Base-by-base conservation (phyloP, 2,329 filamentous ascomycete species). In the Myriosclerotinia curreyana region DNA sequence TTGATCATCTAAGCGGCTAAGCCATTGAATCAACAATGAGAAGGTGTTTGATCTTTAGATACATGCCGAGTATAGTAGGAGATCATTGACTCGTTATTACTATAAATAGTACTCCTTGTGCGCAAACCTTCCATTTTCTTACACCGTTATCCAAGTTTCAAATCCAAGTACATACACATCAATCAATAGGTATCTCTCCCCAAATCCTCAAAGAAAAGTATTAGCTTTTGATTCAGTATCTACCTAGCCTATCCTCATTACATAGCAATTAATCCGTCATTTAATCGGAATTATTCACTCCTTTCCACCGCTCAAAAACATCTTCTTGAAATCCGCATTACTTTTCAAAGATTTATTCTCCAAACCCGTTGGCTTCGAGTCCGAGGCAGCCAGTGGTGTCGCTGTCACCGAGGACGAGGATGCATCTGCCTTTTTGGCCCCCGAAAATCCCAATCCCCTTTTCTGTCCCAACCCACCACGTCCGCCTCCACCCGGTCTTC, bases 291-390 rank as follows among this genome's bases (percentile, higher is more conserved):
- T 34, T 6, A 15, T 58, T 64, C n/a, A 64, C 65, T 70, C 42
- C 46, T 59, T 69, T 36, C 64, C 67, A n/a, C 66, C 72, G 69
- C 65, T 69, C n/a, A 71, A 58, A 67, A 74, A 74, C 71, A 75
- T 71, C 36, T 82, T 80, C 73, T 82, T 84, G 69, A 85, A 85
- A 70, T 85, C 83, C 2, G 81, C 81, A 73, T 85, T 85, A 70
- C 78, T 84, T 76, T 82, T 84, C 22, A 74, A 69, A 56, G 75
- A 69, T 14, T 71, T 70, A 42, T 67, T 69, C 15, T 68, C 69
- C 11, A 20, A 38, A 38, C 62, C 64, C 53, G 60, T 64, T 31
- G 62, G 42, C 42, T 36, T 60, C 7, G 63, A 53, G 36, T 59
- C 55, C 14, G 66, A 52, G 42, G 64, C 63, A 42, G 56, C 52